These are phyloP conservation scores for Conticribra guillardii DNA, from an alignment of 108 stramenopile genomes.

Conservation along the genomic window DNA sequence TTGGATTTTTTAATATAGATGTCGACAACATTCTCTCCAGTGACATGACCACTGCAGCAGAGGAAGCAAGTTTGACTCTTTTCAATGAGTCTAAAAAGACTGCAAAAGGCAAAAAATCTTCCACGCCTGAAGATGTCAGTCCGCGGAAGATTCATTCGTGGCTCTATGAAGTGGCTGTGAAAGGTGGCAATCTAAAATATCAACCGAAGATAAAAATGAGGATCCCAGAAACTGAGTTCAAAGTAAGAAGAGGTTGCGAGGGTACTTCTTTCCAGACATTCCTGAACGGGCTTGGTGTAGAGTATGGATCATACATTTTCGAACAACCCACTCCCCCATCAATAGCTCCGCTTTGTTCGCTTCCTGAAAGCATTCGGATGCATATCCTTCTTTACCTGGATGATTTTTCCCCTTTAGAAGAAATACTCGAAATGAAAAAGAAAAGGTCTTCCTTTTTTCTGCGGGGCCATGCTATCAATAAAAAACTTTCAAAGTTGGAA, in stretches of 20 bases:
- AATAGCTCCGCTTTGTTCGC: constrained; percentile 48
- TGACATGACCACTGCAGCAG: constrained; percentile 17
- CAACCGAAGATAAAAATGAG: constrained; percentile 48
- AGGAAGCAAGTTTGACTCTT: constrained; percentile 22
- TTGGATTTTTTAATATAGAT: constrained; percentile 21
- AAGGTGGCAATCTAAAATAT: constrained; percentile 52
- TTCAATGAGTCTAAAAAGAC: background rate
- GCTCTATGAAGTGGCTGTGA: constrained; percentile 29
- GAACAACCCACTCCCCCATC: constrained; percentile 32
- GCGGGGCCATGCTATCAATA: constrained; percentile 64
- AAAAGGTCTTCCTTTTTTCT: constrained; percentile 61
- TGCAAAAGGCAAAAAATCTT: background rate
- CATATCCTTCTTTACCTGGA: constrained; percentile 70
- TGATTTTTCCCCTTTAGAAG: constrained; percentile 64
- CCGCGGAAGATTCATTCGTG: too few species aligned
- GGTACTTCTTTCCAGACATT: constrained; percentile 70
- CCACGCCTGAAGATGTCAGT: constrained; percentile 28
- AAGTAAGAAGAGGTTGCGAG: constrained; percentile 53
- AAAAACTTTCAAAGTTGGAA: constrained; percentile 35
- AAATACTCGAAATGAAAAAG: constrained; percentile 59
- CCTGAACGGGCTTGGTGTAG: constrained; percentile 54
- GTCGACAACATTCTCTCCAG: constrained; percentile 16
- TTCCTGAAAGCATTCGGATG: constrained; percentile 74
- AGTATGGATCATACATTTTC: constrained; percentile 45
- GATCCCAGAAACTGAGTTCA: constrained; percentile 57